phyloP scores from a whole-genome alignment of 2,329 filamentous ascomycete genomes.

The Penicillium sp. region DNA sequence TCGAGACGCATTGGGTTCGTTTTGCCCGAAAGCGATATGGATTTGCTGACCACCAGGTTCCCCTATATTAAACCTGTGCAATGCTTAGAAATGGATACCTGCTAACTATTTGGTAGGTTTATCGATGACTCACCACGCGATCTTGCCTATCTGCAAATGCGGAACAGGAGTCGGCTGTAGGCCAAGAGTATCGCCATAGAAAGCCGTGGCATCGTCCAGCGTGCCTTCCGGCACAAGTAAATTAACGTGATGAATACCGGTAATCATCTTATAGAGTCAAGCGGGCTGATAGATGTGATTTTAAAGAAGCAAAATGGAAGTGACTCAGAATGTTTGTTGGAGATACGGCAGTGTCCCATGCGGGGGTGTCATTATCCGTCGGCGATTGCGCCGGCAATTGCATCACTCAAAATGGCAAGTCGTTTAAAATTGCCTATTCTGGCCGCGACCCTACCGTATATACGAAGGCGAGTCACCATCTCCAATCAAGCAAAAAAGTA shows the following conservation, averaged over 20 bases:
- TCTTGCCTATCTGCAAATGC: conserved; percentile 44
- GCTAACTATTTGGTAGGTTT: background rate
- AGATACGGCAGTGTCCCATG: background rate
- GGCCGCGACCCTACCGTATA: background rate
- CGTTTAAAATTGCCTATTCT: background rate
- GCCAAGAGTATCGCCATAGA: conserved; percentile 56
- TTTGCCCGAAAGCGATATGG: conserved; percentile 49
- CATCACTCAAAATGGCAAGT: background rate
- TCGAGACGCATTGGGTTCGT: conserved; percentile 40
- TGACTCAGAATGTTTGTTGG: too few species aligned
- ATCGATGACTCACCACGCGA: conserved; percentile 49
- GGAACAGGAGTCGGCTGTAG: conserved; percentile 53
- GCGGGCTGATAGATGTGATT: background rate
- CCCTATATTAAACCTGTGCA: conserved; percentile 52
- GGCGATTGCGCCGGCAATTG: background rate
- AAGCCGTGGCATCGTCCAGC: conserved; percentile 49
- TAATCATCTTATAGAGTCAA: conserved; percentile 41
- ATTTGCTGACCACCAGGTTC: conserved; percentile 52
- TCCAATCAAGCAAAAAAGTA: too few species aligned
- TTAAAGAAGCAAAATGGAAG: background rate
- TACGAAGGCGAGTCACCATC: background rate
- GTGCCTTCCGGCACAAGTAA: conserved; percentile 54
- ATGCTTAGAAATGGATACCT: background rate
- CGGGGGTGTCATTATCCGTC: background rate
- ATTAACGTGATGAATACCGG: conserved; percentile 56